Percentiles rank a stretch among this genome's conserved stretches.
phyloP scores from a whole-genome alignment of 305 asterid species.

The Fraxinus ornus region DNA sequence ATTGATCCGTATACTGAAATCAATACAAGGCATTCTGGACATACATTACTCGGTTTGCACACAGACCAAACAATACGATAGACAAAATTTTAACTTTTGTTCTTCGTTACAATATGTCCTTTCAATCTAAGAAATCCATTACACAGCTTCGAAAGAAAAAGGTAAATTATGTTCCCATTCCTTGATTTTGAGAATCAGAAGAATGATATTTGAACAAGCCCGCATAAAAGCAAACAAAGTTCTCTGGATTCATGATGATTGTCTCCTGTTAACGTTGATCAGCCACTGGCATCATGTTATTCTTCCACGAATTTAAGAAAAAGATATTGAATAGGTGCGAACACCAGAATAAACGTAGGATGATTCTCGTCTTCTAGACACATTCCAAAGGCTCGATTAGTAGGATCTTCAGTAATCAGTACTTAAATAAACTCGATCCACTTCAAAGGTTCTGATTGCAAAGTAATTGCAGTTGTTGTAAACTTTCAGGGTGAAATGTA shows the following conservation, averaged over 20 bases:
- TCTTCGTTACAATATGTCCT: not conserved
- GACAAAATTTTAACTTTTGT: not conserved
- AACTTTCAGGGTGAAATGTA: conserved; percentile 29
- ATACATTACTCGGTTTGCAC: not conserved
- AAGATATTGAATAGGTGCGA: not conserved
- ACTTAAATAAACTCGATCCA: conserved; percentile 5
- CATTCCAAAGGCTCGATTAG: not conserved
- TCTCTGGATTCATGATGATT: not conserved
- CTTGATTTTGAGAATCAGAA: not conserved
- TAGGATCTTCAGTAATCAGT: not conserved
- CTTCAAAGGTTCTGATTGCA: conserved; percentile 44
- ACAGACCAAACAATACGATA: not conserved
- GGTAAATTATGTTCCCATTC: not conserved
- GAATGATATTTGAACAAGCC: not conserved
- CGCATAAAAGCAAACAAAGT: not conserved
- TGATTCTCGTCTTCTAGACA: not conserved
- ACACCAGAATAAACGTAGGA: not conserved
- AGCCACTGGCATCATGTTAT: not conserved
- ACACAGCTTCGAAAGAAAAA: not conserved
- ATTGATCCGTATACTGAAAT: not conserved
- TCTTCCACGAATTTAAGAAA: not conserved
- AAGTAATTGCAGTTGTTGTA: conserved; percentile 42
- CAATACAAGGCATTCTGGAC: not conserved
- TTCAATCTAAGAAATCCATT: not conserved
- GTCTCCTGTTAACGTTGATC: not conserved